Conservation (phyloP, 2,329 filamentous ascomycete species). For the Colletotrichum higginsianum region DNA sequence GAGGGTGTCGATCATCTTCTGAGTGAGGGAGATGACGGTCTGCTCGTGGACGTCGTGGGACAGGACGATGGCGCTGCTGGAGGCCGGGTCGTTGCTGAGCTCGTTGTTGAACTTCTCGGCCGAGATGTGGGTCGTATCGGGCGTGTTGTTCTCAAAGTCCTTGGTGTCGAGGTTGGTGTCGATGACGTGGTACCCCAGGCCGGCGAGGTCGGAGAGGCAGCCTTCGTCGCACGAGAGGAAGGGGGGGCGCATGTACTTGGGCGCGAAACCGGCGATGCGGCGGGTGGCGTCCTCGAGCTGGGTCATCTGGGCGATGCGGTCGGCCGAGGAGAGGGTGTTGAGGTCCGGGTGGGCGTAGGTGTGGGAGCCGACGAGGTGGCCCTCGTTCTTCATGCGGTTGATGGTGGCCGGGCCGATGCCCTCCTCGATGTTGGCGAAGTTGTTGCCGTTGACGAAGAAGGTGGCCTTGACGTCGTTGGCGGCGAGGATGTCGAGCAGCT, state of each 20-base stretch:
- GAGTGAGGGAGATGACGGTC: slow-evolving; percentile 36
- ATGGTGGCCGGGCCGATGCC: slow-evolving; percentile 55
- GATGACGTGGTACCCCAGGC: slow-evolving; percentile 69
- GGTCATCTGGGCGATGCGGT: slow-evolving; percentile 57
- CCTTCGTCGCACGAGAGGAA: slow-evolving; percentile 58
- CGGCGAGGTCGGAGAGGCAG: slow-evolving; percentile 37
- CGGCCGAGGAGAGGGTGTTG: slow-evolving; percentile 51
- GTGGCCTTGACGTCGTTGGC: slow-evolving; percentile 53
- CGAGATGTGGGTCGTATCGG: slow-evolving; percentile 63
- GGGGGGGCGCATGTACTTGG: slow-evolving; percentile 61
- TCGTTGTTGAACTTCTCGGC: slow-evolving; percentile 55
- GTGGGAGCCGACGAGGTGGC: slow-evolving; percentile 59
- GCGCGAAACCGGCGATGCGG: slow-evolving; percentile 58
- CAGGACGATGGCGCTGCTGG: slow-evolving; percentile 64
- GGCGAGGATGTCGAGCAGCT: slow-evolving; percentile 57
- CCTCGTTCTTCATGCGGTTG: slow-evolving; percentile 56
- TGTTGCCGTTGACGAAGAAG: slow-evolving; percentile 61
- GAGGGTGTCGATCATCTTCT: slow-evolving; percentile 59
- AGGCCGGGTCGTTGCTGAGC: slow-evolving; percentile 38
- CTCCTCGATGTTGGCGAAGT: slow-evolving; percentile 59
- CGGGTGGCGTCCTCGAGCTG: slow-evolving; percentile 62
- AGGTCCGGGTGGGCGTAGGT: slow-evolving; percentile 63
- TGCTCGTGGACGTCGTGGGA: slow-evolving; percentile 67
- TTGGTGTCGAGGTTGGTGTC: slow-evolving; percentile 74
- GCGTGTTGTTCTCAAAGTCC: slow-evolving; percentile 68